Evolutionary conservation across 1,284 basidiomycete species (phyloP).

Genomic region (Microbotryum intermedium): DNA sequence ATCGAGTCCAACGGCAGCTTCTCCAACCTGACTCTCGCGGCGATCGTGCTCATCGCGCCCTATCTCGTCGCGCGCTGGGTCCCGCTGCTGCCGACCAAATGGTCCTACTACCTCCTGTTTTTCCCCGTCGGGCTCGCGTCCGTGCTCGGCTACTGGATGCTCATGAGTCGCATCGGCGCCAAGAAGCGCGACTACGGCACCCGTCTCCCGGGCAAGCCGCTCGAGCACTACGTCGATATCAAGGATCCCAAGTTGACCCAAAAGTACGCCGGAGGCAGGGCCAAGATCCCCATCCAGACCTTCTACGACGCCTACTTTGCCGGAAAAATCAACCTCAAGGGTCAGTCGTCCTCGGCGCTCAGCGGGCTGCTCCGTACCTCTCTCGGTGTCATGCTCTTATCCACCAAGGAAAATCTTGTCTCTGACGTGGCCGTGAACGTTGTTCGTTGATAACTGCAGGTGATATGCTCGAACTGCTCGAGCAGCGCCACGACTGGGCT

Average conservation of each 20-base stretch:
- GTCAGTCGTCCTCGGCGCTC: constrained; percentile 43
- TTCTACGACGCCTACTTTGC: constrained; percentile 99
- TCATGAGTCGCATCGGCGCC: constrained; percentile 69
- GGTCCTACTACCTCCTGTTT: constrained; percentile 62
- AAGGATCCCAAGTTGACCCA: constrained; percentile 71
- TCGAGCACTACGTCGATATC: constrained; percentile 85
- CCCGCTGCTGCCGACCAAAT: constrained; percentile 52
- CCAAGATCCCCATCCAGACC: constrained; percentile 95
- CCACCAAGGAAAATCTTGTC: not conserved
- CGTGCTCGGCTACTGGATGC: constrained; percentile 72
- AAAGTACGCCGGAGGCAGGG: constrained; percentile 61
- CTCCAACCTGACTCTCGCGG: constrained; percentile 57
- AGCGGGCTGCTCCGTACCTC: too few relatives aligned
- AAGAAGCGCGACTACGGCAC: constrained; percentile 70
- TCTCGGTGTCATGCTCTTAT: too few relatives aligned
- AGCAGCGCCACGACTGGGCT: constrained; percentile 92
- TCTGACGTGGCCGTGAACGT: not conserved
- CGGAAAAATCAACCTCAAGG: constrained; percentile 91
- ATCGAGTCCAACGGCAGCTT: constrained; percentile 53
- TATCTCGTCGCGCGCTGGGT: constrained; percentile 59
- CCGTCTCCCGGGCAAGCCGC: constrained; percentile 77
- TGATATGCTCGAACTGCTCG: constrained; percentile 86
- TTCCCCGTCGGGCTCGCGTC: constrained; percentile 66
- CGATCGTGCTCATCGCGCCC: constrained; percentile 61
- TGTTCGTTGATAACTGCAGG: constrained; percentile 44